Percentiles rank a stretch among this genome's conserved stretches.
Conservation (phyloP, 2,329 filamentous ascomycete genomes). For the Fusarium sp. region DNA sequence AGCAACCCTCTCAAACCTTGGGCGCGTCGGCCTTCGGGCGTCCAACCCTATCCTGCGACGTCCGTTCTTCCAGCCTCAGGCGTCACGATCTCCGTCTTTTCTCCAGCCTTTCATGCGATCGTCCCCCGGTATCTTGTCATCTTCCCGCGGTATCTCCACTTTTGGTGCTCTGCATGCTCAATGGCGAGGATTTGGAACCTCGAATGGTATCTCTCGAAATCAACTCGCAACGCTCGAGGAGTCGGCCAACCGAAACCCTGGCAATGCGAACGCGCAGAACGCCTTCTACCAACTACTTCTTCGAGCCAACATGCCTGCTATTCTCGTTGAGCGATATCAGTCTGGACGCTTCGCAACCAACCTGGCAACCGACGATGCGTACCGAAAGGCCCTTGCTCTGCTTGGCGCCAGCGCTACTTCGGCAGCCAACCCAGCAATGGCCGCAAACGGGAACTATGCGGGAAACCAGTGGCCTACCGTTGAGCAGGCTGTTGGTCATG, state of each 20-base stretch:
- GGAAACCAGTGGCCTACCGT: slow-evolving; percentile 50
- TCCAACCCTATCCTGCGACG: slow-evolving; percentile 49
- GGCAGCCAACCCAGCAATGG: slow-evolving; percentile 42
- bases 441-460: slow-evolving; percentile 40
- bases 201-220: slow-evolving; percentile 69
- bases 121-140: slow-evolving; percentile 37
- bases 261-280: slow-evolving; percentile 89
- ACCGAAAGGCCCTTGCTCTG: slow-evolving; percentile 77
- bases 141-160: slow-evolving; percentile 41
- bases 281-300: slow-evolving; percentile 94
- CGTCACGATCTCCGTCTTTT: slow-evolving; percentile 38
- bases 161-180: slow-evolving; percentile 41
- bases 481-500: slow-evolving; percentile 51
- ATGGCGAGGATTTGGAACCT: slow-evolving; percentile 59
- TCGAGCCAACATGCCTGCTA: slow-evolving; percentile 93
- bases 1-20: slow-evolving; percentile 44
- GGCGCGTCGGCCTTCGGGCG: slow-evolving; percentile 50
- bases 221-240: slow-evolving; percentile 90
- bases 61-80: slow-evolving; percentile 46
- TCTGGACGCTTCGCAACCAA: slow-evolving; percentile 89
- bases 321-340: slow-evolving; percentile 91
- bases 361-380: slow-evolving; percentile 82
- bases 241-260: slow-evolving; percentile 92
- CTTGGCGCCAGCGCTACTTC: slow-evolving; percentile 52
- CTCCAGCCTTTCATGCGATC: slow-evolving; percentile 47